These are phyloP conservation scores for Geosmithia flava DNA, from an alignment of 2,329 filamentous ascomycete genomes.

Conservation along the genomic window DNA sequence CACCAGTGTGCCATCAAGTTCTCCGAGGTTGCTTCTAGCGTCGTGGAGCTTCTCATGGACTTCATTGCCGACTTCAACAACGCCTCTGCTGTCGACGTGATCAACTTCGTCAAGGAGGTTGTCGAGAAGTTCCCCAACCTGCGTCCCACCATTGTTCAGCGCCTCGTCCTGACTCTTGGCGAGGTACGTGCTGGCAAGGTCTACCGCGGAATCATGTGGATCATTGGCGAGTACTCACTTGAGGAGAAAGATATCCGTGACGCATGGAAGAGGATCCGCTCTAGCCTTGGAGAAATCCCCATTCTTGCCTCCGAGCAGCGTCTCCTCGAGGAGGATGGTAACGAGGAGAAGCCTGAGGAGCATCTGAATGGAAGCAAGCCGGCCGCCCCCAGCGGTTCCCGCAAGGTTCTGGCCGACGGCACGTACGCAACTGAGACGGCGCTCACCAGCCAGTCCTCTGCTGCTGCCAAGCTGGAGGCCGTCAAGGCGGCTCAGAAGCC, in stretches of 20 bases:
- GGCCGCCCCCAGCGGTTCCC: constrained; percentile 66
- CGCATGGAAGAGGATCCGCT: constrained; percentile 90
- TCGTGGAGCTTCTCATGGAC: constrained; percentile 95
- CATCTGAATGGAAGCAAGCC: constrained; percentile 75
- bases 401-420: constrained; percentile 88
- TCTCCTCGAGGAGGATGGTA: constrained; percentile 74
- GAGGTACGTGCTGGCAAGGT: constrained; percentile 96
- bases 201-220: constrained; percentile 93
- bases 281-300: constrained; percentile 90
- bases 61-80: constrained; percentile 99
- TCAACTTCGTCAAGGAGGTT: constrained; percentile 97
- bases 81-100: constrained; percentile 90
- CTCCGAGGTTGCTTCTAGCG: constrained; percentile 92
- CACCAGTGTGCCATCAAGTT: constrained; percentile 99
- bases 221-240: constrained; percentile 91
- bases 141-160: constrained; percentile 73
- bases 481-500: constrained; percentile 97
- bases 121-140: constrained; percentile 95
- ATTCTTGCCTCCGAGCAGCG: constrained; percentile 93
- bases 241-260: constrained; percentile 91
- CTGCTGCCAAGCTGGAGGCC: constrained; percentile 83
- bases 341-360: constrained; percentile 47
- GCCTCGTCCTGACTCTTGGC: constrained; percentile 77
- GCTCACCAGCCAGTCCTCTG: constrained; percentile 82
- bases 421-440: constrained; percentile 97